phyloP scores from a whole-genome alignment of 2,329 filamentous ascomycete species.

The Leptosphaerulina australis region DNA sequence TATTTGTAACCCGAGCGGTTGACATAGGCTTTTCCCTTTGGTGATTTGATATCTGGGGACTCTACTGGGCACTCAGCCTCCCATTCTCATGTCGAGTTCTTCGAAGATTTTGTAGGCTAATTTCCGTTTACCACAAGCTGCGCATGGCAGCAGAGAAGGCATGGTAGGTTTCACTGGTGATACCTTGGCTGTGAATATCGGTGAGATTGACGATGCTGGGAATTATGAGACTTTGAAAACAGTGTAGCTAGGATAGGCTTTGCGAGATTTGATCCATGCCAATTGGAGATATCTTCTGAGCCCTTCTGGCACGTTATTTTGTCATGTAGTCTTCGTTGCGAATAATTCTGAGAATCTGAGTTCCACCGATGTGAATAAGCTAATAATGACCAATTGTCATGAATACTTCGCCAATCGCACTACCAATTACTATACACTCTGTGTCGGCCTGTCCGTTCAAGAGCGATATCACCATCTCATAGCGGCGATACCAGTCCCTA shows the following conservation, averaged over 20 bases:
- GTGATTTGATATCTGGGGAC: conserved; percentile 50
- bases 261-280: neutral
- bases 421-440: conserved; percentile 35
- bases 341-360: too few relatives aligned
- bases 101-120: neutral
- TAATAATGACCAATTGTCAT: too few relatives aligned
- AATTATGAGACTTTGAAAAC: neutral
- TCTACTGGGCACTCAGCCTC: conserved; percentile 50
- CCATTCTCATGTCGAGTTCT: neutral
- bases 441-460: neutral
- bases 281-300: conserved; percentile 28
- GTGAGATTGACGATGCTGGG: neutral
- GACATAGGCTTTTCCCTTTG: conserved; percentile 48
- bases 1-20: conserved; percentile 55
- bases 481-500: conserved; percentile 14
- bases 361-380: too few relatives aligned
- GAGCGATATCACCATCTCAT: neutral
- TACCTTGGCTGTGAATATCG: neutral
- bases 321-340: too few relatives aligned
- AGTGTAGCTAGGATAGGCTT: neutral
- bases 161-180: neutral
- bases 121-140: neutral
- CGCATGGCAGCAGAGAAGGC: neutral
- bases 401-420: conserved; percentile 53
- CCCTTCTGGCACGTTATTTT: too few relatives aligned